Evolutionary conservation across 1,284 basidiomycete genomes (phyloP).

Genomic region (Pseudomicrostroma phylloplanum): DNA sequence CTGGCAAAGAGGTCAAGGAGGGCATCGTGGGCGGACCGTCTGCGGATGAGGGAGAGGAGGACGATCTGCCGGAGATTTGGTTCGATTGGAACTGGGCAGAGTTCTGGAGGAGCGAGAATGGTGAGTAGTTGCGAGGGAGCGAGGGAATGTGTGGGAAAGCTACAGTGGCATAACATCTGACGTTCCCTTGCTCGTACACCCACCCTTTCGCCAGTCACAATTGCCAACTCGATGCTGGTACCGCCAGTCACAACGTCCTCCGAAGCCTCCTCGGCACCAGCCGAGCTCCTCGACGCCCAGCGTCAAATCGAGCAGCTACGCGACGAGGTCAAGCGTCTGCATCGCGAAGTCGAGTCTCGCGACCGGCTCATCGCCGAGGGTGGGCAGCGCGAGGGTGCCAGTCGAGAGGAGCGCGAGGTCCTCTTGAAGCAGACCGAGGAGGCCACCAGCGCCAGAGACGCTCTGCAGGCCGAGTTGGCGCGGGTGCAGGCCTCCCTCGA

Average conservation of each 20-base stretch:
- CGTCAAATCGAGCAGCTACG: slow-evolving; percentile 33
- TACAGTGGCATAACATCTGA: no score
- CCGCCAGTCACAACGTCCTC: slow-evolving; percentile 33
- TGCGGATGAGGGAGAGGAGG: slow-evolving; percentile 53
- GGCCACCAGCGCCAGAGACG: neutral
- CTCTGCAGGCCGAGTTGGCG: no score
- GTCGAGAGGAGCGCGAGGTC: no score
- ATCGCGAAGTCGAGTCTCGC: slow-evolving; percentile 26
- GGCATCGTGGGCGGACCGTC: slow-evolving; percentile 6
- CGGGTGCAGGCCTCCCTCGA: neutral
- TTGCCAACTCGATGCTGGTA: slow-evolving; percentile 39
- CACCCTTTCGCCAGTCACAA: slow-evolving; percentile 9
- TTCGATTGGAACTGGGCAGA: slow-evolving; percentile 98
- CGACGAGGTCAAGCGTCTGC: slow-evolving; percentile 27
- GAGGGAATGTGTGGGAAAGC: neutral
- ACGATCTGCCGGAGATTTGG: slow-evolving; percentile 78
- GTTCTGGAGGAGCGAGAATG: slow-evolving; percentile 54
- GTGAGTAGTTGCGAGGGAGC: no score
- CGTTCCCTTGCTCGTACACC: no score
- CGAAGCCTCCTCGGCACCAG: slow-evolving; percentile 23
- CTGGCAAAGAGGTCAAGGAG: neutral
- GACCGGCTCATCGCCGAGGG: slow-evolving; percentile 16
- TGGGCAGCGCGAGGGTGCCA: no score
- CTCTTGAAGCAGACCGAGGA: slow-evolving; percentile 1
- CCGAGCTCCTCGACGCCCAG: slow-evolving; percentile 43